These are phyloP conservation scores for Arachis monticola DNA, from an alignment of 331 rosid genomes.

Conservation along the genomic window DNA sequence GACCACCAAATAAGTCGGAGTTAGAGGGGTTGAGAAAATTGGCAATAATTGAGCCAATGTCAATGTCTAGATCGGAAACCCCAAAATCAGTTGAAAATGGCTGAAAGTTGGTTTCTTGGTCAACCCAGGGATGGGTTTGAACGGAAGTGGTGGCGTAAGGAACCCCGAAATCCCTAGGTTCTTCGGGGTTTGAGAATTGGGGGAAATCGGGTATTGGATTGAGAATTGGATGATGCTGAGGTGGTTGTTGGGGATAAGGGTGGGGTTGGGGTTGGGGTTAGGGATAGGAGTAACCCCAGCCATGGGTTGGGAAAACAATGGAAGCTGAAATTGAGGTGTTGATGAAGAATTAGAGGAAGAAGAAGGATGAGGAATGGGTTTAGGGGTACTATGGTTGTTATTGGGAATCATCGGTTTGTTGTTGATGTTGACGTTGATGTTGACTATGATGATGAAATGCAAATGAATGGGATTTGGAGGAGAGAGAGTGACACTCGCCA, in stretches of 20 bases:
- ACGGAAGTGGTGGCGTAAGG: neutral
- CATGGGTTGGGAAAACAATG: neutral
- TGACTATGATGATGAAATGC: neutral
- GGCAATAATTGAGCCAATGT: neutral
- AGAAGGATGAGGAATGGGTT: neutral
- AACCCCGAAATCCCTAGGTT: neutral
- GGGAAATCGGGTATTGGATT: neutral
- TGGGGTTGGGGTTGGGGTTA: neutral
- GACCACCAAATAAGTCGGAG: neutral
- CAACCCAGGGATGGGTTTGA: neutral
- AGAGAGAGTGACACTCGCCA: neutral
- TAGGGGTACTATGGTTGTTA: neutral
- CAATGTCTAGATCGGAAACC: slow-evolving; percentile 18
- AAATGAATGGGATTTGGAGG: neutral
- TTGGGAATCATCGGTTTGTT: neutral
- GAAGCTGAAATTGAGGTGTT: neutral
- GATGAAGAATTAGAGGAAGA: neutral
- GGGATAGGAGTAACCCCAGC: neutral
- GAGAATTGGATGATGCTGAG: neutral
- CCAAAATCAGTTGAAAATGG: neutral
- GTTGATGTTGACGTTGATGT: neutral
- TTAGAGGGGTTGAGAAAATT: neutral
- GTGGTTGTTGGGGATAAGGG: neutral
- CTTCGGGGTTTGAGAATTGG: neutral
- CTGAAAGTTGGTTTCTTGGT: neutral